Evolutionary conservation across 306 rosid species (phyloP).

Genomic region (Dryas octopetala): DNA sequence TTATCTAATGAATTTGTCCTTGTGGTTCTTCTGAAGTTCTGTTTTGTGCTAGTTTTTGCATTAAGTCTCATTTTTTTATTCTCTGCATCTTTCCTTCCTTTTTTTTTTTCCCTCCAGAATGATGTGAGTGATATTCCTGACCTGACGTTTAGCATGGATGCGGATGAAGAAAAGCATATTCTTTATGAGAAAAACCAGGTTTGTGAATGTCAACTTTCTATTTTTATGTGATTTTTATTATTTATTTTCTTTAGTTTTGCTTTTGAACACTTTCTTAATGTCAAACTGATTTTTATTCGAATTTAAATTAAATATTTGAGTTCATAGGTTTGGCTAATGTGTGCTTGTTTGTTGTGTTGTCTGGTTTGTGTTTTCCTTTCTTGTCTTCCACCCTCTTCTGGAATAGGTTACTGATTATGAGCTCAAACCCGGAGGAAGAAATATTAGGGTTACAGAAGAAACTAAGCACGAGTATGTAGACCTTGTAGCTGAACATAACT

Average conservation of each 20-base stretch:
- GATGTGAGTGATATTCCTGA: conserved; percentile 90
- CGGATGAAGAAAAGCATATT: conserved; percentile 95
- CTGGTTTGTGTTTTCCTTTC: neutral
- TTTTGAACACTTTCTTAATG: neutral
- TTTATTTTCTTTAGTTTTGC: neutral
- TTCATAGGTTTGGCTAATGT: neutral
- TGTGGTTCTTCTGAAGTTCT: conserved; percentile 2
- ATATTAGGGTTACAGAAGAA: conserved; percentile 94
- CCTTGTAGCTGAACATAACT: conserved; percentile 90
- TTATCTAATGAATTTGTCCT: neutral
- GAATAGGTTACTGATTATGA: conserved; percentile 93
- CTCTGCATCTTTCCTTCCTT: neutral
- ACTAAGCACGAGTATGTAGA: conserved; percentile 98
- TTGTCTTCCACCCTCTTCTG: neutral
- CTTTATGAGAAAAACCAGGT: conserved; percentile 96
- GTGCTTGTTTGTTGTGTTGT: neutral
- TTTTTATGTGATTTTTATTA: conserved; percentile 8
- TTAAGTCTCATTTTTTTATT: conserved; percentile 1
- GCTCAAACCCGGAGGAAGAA: conserved; percentile 98
- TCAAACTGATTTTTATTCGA: neutral
- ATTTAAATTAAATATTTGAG: neutral
- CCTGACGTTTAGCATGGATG: conserved; percentile 98
- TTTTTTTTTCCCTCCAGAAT: conserved; percentile 45
- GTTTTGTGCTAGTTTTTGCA: conserved; percentile 20
- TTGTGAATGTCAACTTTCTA: conserved; percentile 19